phyloP scores from a whole-genome alignment of 169 alveolate genomes.

The Besnoitia besnoiti region DNA sequence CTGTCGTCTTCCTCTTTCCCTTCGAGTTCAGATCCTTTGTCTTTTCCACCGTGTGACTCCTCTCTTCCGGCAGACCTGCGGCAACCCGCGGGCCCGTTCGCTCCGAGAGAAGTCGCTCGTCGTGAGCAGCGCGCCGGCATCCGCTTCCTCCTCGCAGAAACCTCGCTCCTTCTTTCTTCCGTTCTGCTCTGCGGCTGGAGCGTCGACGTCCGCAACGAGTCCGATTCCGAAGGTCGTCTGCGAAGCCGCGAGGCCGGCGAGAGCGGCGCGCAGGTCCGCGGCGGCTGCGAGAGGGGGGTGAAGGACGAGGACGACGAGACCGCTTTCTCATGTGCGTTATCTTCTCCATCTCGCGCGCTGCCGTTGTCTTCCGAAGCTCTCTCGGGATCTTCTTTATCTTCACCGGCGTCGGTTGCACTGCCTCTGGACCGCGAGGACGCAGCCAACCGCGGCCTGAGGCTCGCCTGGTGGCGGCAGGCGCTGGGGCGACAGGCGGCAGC shows the following conservation, averaged over 20 bases:
- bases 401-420: not conserved
- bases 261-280: not conserved
- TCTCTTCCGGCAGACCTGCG: no score
- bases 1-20: no score
- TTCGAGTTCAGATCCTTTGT: no score
- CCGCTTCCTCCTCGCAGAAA: not conserved
- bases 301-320: not conserved
- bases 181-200: not conserved
- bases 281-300: not conserved
- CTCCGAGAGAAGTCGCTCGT: no score
- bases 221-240: no score
- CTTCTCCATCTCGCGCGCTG: no score
- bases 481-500: not conserved
- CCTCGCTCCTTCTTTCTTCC: not conserved
- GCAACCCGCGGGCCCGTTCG: no score
- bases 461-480: not conserved
- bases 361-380: not conserved
- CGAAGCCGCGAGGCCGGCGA: no score
- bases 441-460: not conserved
- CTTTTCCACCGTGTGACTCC: no score
- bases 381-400: not conserved
- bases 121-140: no score
- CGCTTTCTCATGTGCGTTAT: not conserved
- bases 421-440: constrained; percentile 11
- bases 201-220: not conserved